These are phyloP conservation scores for Manihot esculenta DNA, from an alignment of 441 rosid species.

Conservation along the genomic window DNA sequence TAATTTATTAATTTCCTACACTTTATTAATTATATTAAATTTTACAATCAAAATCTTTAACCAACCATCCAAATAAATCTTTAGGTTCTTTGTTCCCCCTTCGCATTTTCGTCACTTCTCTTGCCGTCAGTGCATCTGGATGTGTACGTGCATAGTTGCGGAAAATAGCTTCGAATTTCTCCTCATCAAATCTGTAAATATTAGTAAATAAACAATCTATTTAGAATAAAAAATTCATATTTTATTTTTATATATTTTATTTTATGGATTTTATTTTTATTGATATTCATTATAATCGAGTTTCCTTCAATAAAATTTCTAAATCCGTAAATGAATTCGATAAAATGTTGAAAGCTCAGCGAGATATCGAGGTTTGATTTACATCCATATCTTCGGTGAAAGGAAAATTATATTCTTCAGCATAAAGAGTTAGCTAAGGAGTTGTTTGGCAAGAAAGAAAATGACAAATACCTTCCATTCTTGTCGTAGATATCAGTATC, in stretches of 20 bases:
- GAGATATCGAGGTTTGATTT: too few relatives aligned
- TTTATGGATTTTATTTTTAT: too few relatives aligned
- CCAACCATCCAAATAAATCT: conserved; percentile 70
- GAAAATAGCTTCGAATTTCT: conserved; percentile 76
- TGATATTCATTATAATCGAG: too few relatives aligned
- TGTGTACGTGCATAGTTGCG: conserved; percentile 48
- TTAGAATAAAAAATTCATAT: too few relatives aligned
- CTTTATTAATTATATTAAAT: background rate
- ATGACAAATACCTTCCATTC: conserved; percentile 61
- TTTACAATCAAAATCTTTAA: background rate
- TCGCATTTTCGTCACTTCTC: conserved; percentile 60
- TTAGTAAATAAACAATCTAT: background rate
- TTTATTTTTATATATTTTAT: too few relatives aligned
- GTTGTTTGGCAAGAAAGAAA: background rate
- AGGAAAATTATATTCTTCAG: background rate
- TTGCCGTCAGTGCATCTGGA: conserved; percentile 51
- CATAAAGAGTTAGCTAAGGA: background rate
- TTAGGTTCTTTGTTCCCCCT: conserved; percentile 67
- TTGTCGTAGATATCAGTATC: conserved; percentile 77
- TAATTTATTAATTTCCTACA: background rate
- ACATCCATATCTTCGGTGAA: too few relatives aligned
- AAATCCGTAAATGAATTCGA: background rate
- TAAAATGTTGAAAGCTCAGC: too few relatives aligned
- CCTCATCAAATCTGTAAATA: conserved; percentile 51
- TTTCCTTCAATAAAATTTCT: too few relatives aligned